phyloP scores from a whole-genome alignment of 2,329 filamentous ascomycete species.

The Pseudogymnoascus sp. region DNA sequence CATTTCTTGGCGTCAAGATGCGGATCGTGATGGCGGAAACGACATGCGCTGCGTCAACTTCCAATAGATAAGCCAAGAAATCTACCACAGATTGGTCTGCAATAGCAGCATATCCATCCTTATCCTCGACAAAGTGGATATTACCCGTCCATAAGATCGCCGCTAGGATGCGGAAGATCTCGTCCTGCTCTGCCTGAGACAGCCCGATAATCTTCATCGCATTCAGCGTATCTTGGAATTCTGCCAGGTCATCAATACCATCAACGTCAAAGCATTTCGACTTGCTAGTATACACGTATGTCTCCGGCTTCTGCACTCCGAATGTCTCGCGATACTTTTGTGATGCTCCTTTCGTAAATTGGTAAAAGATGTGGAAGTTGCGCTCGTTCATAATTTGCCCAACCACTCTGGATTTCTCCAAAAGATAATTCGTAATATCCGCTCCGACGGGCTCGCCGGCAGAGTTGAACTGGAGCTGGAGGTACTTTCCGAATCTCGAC shows the following conservation, averaged over 20 bases:
- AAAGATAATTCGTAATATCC: constrained; percentile 95
- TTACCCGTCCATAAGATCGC: constrained; percentile 93
- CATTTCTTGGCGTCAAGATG: constrained; percentile 65
- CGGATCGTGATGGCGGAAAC: constrained; percentile 85
- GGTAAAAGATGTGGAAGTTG: constrained; percentile 99
- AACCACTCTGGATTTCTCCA: constrained; percentile 92
- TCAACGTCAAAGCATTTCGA: constrained; percentile 94
- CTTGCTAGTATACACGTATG: constrained; percentile 87
- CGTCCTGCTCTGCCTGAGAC: constrained; percentile 80
- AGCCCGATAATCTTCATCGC: constrained; percentile 95
- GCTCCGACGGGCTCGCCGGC: constrained; percentile 90
- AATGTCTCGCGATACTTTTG: constrained; percentile 79
- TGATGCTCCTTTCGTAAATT: constrained; percentile 94
- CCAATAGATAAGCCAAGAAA: constrained; percentile 88
- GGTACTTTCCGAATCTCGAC: constrained; percentile 94
- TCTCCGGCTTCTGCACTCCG: constrained; percentile 84
- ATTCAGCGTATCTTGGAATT: constrained; percentile 83
- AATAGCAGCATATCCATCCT: constrained; percentile 81
- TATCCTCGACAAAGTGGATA: constrained; percentile 82
- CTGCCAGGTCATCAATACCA: constrained; percentile 84
- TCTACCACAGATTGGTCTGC: constrained; percentile 86
- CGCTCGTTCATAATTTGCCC: constrained; percentile 93
- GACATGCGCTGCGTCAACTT: constrained; percentile 74
- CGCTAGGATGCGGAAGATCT: constrained; percentile 92
- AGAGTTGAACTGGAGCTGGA: constrained; percentile 92